A percentile compares a stretch with the other conserved stretches of the same genome.
These are phyloP conservation scores for Teunomyces cretensis DNA, from an alignment of 805 yeast species.

Conservation along the genomic window DNA sequence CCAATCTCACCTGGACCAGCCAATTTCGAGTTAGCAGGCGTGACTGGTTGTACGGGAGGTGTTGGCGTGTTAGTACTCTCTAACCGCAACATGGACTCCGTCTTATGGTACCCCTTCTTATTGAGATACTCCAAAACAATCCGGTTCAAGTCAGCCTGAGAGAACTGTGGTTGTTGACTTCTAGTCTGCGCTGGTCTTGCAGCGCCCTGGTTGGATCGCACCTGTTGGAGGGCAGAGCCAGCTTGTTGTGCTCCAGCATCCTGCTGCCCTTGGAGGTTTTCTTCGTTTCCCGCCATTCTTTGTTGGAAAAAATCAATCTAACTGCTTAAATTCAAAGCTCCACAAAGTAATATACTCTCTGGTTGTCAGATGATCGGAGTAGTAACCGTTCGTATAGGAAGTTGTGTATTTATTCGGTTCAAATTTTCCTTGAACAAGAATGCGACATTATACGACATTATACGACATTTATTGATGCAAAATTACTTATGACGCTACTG, in stretches of 20 bases:
- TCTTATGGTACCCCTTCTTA: slow-evolving; percentile 90
- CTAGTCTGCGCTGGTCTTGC: slow-evolving; percentile 13
- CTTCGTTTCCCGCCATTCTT: slow-evolving; percentile 5
- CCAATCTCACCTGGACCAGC: slow-evolving; percentile 34
- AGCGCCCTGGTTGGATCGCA: slow-evolving; percentile 2
- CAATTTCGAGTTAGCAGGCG: slow-evolving; percentile 41
- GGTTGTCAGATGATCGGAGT: background rate
- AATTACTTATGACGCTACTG: background rate
- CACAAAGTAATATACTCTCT: background rate
- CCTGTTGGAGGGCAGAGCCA: slow-evolving; percentile 4
- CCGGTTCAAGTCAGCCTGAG: slow-evolving; percentile 86
- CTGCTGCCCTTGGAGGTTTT: background rate
- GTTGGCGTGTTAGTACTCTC: slow-evolving; percentile 70
- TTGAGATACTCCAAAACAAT: slow-evolving; percentile 90
- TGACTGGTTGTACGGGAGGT: slow-evolving; percentile 50
- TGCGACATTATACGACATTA: background rate
- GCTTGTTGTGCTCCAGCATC: slow-evolving; percentile 1
- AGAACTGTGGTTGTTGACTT: slow-evolving; percentile 46
- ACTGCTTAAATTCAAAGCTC: background rate
- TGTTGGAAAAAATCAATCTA: background rate
- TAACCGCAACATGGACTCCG: slow-evolving; percentile 90
- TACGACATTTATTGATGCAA: slow-evolving; percentile 3
- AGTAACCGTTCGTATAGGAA: background rate
- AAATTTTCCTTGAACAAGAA: background rate
- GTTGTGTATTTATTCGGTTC: background rate